Conservation (phyloP, 352 stramenopile species). For the Pythium oligandrum region DNA sequence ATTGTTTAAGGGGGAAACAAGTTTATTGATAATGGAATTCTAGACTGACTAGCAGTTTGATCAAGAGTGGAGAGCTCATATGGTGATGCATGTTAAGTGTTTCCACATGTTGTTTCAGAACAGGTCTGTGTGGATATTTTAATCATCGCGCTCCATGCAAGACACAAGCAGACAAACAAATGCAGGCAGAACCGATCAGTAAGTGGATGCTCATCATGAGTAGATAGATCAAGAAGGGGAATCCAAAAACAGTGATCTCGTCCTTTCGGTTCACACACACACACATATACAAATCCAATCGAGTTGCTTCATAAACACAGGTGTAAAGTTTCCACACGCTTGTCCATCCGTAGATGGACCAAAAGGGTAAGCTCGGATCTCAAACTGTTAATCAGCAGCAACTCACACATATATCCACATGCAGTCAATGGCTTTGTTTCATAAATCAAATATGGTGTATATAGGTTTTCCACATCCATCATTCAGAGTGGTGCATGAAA, state of each 20-base stretch:
- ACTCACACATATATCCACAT: slow-evolving; percentile 10
- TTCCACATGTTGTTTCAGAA: slow-evolving; percentile 22
- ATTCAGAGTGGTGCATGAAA: slow-evolving; percentile 88
- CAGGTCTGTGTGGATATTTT: slow-evolving; percentile 19
- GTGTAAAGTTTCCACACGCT: slow-evolving; percentile 80
- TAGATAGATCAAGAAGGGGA: slow-evolving; percentile 74
- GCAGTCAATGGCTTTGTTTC: slow-evolving; percentile 37
- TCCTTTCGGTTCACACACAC: slow-evolving; percentile 33
- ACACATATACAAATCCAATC: slow-evolving; percentile 14
- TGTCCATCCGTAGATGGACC: slow-evolving; percentile 44
- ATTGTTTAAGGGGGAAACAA: too few relatives aligned
- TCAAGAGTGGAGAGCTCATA: slow-evolving; percentile 13
- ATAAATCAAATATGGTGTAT: slow-evolving; percentile 59
- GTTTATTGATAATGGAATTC: too few relatives aligned
- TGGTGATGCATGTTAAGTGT: slow-evolving; percentile 26
- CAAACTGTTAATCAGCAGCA: slow-evolving; percentile 18
- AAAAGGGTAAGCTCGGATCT: slow-evolving; percentile 78
- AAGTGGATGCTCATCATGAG: slow-evolving; percentile 76
- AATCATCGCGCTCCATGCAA: slow-evolving; percentile 9
- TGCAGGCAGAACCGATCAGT: slow-evolving; percentile 12
- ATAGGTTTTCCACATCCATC: slow-evolving; percentile 53
- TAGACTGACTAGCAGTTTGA: too few relatives aligned
- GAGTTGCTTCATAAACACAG: slow-evolving; percentile 88
- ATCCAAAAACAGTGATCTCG: slow-evolving; percentile 79
- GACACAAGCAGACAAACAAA: not conserved